Conservation (phyloP, 1,284 basidiomycete genomes). For the Microbotryum lychnidis-dioicae region DNA sequence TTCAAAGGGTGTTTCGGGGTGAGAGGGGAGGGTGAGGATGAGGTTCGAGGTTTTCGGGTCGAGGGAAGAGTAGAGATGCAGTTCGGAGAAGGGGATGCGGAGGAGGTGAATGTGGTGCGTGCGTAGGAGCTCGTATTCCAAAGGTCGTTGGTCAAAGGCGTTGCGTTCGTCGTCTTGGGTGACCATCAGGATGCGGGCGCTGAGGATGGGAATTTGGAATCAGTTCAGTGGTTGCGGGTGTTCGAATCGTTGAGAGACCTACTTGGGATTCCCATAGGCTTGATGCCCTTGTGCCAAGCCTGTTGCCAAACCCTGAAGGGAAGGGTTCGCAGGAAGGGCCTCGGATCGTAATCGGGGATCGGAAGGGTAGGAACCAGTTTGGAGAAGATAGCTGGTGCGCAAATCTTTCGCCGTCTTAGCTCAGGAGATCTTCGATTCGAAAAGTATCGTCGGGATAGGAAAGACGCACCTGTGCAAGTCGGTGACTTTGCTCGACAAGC, state of each 20-base stretch:
- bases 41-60: slow-evolving; percentile 3
- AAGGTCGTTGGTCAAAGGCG: slow-evolving; percentile 82
- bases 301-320: slow-evolving; percentile 58
- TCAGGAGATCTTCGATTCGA: not conserved
- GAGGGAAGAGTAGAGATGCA: slow-evolving; percentile 40
- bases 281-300: slow-evolving; percentile 74
- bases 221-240: too few species aligned
- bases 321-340: slow-evolving; percentile 67
- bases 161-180: slow-evolving; percentile 87
- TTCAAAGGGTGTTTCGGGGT: slow-evolving; percentile 44
- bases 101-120: slow-evolving; percentile 66
- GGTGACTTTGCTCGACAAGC: slow-evolving; percentile 64
- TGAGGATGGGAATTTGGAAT: slow-evolving; percentile 34
- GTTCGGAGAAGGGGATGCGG: slow-evolving; percentile 65
- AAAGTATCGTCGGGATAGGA: not conserved
- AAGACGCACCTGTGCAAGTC: slow-evolving; percentile 63
- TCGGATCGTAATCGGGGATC: slow-evolving; percentile 50
- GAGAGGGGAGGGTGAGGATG: slow-evolving; percentile 5
- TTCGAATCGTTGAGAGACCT: slow-evolving; percentile 19
- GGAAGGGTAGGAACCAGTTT: slow-evolving; percentile 58
- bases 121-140: slow-evolving; percentile 74
- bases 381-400: slow-evolving; percentile 54
- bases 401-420: not conserved
- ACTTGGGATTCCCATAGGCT: slow-evolving; percentile 55
- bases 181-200: slow-evolving; percentile 75